Evolutionary conservation across 2,329 filamentous ascomycete genomes (phyloP), one percentile per base, ranked within the genome.

Genomic region (Botrytis tulipae): DNA sequence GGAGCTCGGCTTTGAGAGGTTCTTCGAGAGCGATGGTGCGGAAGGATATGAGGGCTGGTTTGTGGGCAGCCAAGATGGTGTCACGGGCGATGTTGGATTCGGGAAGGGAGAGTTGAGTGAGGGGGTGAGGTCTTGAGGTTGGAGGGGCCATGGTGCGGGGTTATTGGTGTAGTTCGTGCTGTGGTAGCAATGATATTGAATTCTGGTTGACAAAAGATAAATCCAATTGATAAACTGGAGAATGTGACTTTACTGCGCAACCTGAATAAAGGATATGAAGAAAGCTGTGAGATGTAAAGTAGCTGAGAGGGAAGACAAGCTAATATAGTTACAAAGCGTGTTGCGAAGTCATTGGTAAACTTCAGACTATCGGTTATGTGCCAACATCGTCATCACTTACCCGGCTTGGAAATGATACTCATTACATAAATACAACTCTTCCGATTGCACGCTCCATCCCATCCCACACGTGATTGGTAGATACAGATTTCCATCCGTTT

Each of bases 21-120:
- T 89, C 87, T 42, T 85, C 82, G 16, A 89, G 82, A 20, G 85
- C 90, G n/a, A 91, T 83, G 37, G 84, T 83, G 79, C 90, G 90
- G 84, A 90, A 91, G 69, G 89, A 86, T 61, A 90, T 83, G 9
- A 85, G 86, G 74, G n/a, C 65, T 68, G n/a, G 67, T 68, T n/a
- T 75, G 68, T 66, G 68, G n/a, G 51, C 65, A 32, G n/a, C 46
- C 22, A 84, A 77, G 69, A 87, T 79, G 29, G 85, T 79, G 83
- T 84, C 54, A 80, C 83, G 4, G 85, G 89, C 86, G 86, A 89
- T 71, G 84, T 84, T 80, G n/a, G 84, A 84, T 78, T 88, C 86
- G 35, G 83, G 80, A 61, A 84, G 74, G 22, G 80, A 83, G 59
- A 87, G 82, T 69, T 82, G 84, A 70, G 83, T 82, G 73, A 87